A percentile compares a stretch with the other conserved stretches of the same genome.
phyloP scores from a whole-genome alignment of 1,284 basidiomycete genomes.

The Fomitopsis betulina region DNA sequence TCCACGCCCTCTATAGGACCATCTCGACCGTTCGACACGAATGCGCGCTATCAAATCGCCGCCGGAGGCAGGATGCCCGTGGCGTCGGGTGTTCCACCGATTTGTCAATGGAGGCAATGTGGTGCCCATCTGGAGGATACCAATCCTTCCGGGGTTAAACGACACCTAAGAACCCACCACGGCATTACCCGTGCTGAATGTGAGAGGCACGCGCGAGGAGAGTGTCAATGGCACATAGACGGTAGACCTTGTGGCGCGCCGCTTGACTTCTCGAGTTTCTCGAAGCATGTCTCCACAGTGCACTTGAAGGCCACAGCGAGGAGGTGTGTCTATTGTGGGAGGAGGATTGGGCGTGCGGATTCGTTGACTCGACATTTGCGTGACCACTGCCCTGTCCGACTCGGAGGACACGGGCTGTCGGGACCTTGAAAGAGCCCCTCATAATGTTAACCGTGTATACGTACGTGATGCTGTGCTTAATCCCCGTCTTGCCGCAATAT shows the following conservation, averaged over 20 bases:
- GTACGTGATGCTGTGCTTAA: too few relatives aligned
- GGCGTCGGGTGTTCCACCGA: background rate
- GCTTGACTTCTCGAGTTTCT: background rate
- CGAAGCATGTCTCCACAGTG: background rate
- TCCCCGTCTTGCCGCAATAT: too few relatives aligned
- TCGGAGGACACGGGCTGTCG: background rate
- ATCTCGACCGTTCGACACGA: too few relatives aligned
- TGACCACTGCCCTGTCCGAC: background rate
- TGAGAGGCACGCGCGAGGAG: background rate
- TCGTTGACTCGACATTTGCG: background rate
- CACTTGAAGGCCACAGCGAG: background rate
- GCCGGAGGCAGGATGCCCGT: background rate
- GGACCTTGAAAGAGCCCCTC: background rate
- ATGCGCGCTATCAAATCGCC: background rate
- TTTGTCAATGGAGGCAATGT: background rate
- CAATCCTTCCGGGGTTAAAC: background rate
- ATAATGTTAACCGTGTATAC: background rate
- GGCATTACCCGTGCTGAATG: background rate
- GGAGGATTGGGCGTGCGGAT: background rate
- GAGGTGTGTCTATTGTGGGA: background rate
- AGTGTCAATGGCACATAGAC: background rate
- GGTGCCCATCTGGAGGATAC: background rate
- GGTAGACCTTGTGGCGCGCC: background rate
- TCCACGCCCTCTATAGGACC: too few relatives aligned
- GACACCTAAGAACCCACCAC: background rate